These are phyloP conservation scores for Malassezia equina DNA, from an alignment of 1,284 basidiomycete species.

Conservation along the genomic window DNA sequence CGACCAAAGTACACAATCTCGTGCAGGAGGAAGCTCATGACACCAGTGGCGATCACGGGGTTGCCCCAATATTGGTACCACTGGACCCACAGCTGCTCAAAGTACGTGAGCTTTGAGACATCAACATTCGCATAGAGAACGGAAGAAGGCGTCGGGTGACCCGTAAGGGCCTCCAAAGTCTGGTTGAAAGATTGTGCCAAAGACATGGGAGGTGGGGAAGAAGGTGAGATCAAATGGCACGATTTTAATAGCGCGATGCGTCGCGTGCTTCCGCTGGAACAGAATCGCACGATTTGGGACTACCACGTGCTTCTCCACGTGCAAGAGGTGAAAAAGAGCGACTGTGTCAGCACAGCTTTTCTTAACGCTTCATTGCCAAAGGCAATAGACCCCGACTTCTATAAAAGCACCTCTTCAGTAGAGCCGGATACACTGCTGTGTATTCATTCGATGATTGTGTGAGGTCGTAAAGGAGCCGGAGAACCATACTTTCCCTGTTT, in stretches of 20 bases:
- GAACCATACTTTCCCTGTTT: conserved; percentile 15
- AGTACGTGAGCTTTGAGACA: conserved; percentile 25
- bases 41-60: conserved; percentile 82
- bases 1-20: conserved; percentile 98
- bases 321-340: background rate
- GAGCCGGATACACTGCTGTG: conserved; percentile 1
- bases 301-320: conserved; percentile 12
- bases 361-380: conserved; percentile 18
- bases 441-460: conserved; percentile 18
- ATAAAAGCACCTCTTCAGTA: conserved; percentile 23
- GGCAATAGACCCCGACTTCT: conserved; percentile 20
- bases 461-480: conserved; percentile 21
- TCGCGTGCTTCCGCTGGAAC: conserved; percentile 1
- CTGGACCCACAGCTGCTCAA: conserved; percentile 49
- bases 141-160: conserved; percentile 47
- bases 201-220: conserved; percentile 1
- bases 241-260: background rate
- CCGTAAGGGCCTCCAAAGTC: conserved; percentile 16
- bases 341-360: background rate
- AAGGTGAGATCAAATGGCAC: background rate
- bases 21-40: conserved; percentile 86
- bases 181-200: conserved; percentile 4
- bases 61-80: conserved; percentile 55
- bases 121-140: conserved; percentile 40
- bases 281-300: conserved; percentile 17